Evolutionary conservation across 345 rosid genomes (phyloP).

Genomic region (Physaria fendleri): DNA sequence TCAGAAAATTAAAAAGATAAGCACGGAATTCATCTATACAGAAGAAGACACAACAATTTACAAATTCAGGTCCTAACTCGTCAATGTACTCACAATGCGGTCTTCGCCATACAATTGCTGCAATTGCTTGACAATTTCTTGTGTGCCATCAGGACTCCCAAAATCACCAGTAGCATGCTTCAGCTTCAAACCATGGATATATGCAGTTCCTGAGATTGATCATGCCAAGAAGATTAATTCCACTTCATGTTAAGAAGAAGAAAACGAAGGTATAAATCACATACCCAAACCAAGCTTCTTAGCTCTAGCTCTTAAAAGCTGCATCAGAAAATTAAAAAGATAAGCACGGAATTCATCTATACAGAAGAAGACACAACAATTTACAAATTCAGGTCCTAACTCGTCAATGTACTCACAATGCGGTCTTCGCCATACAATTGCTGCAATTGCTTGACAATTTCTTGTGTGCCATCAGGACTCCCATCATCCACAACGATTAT

Average conservation of each 20-base stretch:
- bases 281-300: conserved; percentile 92
- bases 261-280: conserved; percentile 6
- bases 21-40: conserved; percentile 3
- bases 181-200: conserved; percentile 81
- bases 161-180: conserved; percentile 90
- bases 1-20: conserved; percentile 20
- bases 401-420: conserved; percentile 43
- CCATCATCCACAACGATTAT: conserved; percentile 93
- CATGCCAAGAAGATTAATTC: conserved; percentile 7
- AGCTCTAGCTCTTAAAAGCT: conserved; percentile 81
- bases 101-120: conserved; percentile 80
- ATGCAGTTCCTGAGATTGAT: conserved; percentile 73
- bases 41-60: background rate
- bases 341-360: conserved; percentile 8
- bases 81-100: conserved; percentile 50
- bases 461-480: conserved; percentile 97
- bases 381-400: background rate
- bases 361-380: background rate
- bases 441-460: conserved; percentile 74
- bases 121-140: conserved; percentile 73
- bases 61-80: background rate
- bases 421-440: conserved; percentile 72
- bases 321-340: conserved; percentile 32
- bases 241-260: background rate
- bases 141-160: conserved; percentile 96